A percentile compares a stretch with the other conserved stretches of the same genome.
Conservation (phyloP, 371 early-diverging fungal species). For the Vairimorpha apis region DNA sequence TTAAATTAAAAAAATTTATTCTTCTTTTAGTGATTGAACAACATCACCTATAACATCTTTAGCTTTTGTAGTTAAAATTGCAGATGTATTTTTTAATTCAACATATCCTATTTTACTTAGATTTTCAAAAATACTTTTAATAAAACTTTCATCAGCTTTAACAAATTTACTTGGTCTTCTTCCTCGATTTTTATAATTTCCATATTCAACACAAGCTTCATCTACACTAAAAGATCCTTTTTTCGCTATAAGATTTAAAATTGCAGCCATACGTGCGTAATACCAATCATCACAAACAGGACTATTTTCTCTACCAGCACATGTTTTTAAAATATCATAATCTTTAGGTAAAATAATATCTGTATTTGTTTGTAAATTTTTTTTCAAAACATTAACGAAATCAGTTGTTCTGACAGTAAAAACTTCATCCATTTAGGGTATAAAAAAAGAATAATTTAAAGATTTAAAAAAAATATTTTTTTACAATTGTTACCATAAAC, state of each 20-base stretch:
- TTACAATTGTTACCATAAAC: too few species aligned
- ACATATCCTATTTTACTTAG: constrained; percentile 53
- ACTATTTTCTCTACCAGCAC: constrained; percentile 57
- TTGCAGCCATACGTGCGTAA: constrained; percentile 57
- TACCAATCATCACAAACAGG: constrained; percentile 62
- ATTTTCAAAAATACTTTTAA: constrained; percentile 34
- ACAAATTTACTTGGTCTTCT: constrained; percentile 49
- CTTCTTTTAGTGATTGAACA: constrained; percentile 38
- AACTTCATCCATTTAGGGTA: constrained; percentile 56
- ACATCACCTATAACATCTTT: constrained; percentile 36
- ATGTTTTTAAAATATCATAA: constrained; percentile 60
- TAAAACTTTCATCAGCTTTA: constrained; percentile 21
- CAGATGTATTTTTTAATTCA: constrained; percentile 18
- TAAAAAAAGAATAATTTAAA: too few species aligned
- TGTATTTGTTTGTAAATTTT: constrained; percentile 49
- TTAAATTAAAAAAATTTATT: constrained; percentile 31
- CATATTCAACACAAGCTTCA: constrained; percentile 33
- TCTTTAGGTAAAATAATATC: constrained; percentile 49
- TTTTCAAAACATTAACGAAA: constrained; percentile 52
- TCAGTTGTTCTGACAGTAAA: constrained; percentile 52
- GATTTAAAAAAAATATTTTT: too few species aligned
- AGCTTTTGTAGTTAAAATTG: constrained; percentile 38
- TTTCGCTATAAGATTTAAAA: constrained; percentile 49
- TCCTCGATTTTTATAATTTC: constrained; percentile 48
- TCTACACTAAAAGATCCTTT: constrained; percentile 27